Evolutionary conservation across 305 asterid genomes (phyloP), one percentile per base, ranked within the genome.

Genomic region (Plantago rigida): DNA sequence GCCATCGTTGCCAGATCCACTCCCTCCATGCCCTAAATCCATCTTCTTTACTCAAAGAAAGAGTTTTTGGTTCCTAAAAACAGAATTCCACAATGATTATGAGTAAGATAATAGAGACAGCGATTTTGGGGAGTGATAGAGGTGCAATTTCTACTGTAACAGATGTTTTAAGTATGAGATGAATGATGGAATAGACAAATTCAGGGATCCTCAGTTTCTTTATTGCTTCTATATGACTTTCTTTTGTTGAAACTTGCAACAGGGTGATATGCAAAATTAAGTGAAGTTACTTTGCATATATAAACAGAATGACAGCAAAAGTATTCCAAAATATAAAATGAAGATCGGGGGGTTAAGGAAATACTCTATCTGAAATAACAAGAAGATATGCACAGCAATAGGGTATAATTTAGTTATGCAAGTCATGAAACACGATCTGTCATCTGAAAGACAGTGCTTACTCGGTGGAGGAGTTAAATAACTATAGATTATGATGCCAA

Each of bases 1-100:
- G 39, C 6, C 39, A 44, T 78, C 87, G 62, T 79, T 82, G 13
- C 70, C 78, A 10, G 85, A 81, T 67, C 78, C 87, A 69, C 17
- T 75, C 56, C 84, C 82, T 56, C 74, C 75, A 39, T 54, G 22
- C 28, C 72, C 51, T 11, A 57, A 75, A 31, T 72, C 71, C 84
- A 81, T 76, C 49, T 47, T 62, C 46, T 67, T 19, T 52, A 31
- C 44, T 60, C 49, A 54, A 46, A 45, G 36, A 53, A 28, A 45
- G 24, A 60, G 51, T 51, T 28, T 47, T 28, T 47, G 22, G 15
- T 28, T 53, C 75, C 51, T 39, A 69, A 47, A 53, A 51, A 61
- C 61, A 61, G 13, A 55, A 63, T 67, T 6, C 48, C 47, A 50
- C 64, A 58, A 67, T 49, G 26, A 22, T 22, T 22, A 22, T 22